Base-by-base conservation (phyloP, 169 alveolate genomes). In the Eimeria brunetti region DNA sequence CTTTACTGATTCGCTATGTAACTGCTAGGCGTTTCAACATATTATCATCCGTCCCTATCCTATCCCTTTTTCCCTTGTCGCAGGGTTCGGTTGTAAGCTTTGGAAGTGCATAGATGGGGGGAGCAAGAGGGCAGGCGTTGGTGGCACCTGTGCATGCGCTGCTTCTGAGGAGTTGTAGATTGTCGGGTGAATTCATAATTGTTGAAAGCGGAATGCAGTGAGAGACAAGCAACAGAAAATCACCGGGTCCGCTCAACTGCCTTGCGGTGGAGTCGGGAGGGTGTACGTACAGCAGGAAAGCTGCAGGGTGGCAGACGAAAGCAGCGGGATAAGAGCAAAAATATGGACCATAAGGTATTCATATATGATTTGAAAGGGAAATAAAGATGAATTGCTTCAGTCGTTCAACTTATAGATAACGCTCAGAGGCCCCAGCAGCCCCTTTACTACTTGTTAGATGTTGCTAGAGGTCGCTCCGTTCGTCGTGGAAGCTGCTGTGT, bases 401-500 rank as follows among this genome's bases (percentile, higher is more conserved):
- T 33, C 33, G 49, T 30, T 67, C 46, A 30, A 0, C 49, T 22
- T 5, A 11, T 24, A 33, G 44, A 7, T 56, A 22, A 38, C 85
- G 53, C 85, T 75, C 58, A 38, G 85, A 75, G 85, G 85, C 85
- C 85, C 85, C 85, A 41, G 85, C 85, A 75, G 85, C 85, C 85
- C 85, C 85, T 38, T 56, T 16, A 30, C 7, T 71, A 14, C 53
- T 3, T 33, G 67, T 58, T 58, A 36, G 85, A 75, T 75, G 85
- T 46, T 75, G 85, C 85, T 38, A 22, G 85, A 22, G 85, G 53
- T 75, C 85, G 85, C 85, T 75, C 85, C 0, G 53, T 16, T 46
- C 58, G 56, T 75, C 58, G 60, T n/a, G 85, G 85, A 75, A 75
- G 85, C 58, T 4, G 85, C 41, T 3, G 73, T n/a, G 58, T 38